Conservation (phyloP, 2,329 filamentous ascomycete species). For the Penicillium sclerotiorum region DNA sequence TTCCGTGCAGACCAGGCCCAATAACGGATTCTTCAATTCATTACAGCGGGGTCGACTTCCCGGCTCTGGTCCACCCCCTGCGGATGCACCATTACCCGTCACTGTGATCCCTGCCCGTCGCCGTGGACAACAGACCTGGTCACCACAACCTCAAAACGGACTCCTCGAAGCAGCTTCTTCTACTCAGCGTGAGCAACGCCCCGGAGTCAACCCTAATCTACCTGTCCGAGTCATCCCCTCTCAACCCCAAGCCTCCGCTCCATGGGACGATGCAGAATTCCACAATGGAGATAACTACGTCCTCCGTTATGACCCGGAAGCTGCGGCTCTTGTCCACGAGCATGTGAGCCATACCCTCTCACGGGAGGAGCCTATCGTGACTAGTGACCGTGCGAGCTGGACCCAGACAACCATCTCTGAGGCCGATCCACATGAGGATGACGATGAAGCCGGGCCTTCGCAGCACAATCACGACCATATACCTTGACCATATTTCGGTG, state of each 20-base stretch:
- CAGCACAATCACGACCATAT: not conserved
- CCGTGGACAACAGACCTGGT: slow-evolving; percentile 58
- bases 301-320: slow-evolving; percentile 42
- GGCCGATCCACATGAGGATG: not conserved
- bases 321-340: slow-evolving; percentile 40
- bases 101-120: slow-evolving; percentile 64
- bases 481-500: not conserved
- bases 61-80: slow-evolving; percentile 39
- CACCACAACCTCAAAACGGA: slow-evolving; percentile 38
- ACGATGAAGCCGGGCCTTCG: not conserved
- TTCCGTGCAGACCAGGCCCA: slow-evolving; percentile 47
- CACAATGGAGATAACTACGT: slow-evolving; percentile 32
- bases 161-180: slow-evolving; percentile 18
- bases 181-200: slow-evolving; percentile 12
- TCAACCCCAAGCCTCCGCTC: slow-evolving; percentile 55
- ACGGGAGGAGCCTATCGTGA: slow-evolving; percentile 5
- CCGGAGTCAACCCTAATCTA: slow-evolving; percentile 20
- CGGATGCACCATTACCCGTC: slow-evolving; percentile 53
- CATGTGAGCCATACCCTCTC: slow-evolving; percentile 22
- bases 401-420: slow-evolving; percentile 20
- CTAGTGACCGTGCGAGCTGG: slow-evolving; percentile 21
- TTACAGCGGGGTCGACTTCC: slow-evolving; percentile 49
- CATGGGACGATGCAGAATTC: slow-evolving; percentile 54
- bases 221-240: slow-evolving; percentile 64
- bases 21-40: slow-evolving; percentile 52